Evolutionary conservation across 148 eudicot species (phyloP).

Genomic region (Chenopodium berlandieri): DNA sequence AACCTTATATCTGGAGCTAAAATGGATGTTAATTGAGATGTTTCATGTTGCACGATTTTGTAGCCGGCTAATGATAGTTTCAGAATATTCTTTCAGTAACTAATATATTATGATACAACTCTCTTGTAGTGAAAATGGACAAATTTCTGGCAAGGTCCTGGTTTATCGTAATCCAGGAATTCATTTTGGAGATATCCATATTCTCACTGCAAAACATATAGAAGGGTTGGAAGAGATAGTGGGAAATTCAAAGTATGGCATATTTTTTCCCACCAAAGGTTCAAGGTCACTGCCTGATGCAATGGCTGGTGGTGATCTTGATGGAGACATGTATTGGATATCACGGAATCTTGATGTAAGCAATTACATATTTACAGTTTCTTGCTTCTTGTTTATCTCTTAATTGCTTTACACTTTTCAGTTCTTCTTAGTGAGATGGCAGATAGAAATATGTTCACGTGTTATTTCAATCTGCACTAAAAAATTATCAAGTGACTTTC

Average conservation of each 20-base stretch:
- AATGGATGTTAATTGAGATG: not conserved
- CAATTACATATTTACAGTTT: not conserved
- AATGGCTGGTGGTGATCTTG: conserved; percentile 75
- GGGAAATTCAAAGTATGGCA: conserved; percentile 63
- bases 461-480: not conserved
- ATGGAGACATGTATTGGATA: conserved; percentile 71
- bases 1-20: not conserved
- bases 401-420: not conserved
- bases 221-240: conserved; percentile 44
- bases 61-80: not conserved
- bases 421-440: not conserved
- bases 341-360: conserved; percentile 28
- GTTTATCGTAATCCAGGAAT: conserved; percentile 73
- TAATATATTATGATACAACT: not conserved
- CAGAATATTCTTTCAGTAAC: not conserved
- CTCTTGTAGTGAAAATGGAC: conserved; percentile 55
- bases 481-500: not conserved
- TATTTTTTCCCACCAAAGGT: conserved; percentile 60
- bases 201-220: conserved; percentile 47
- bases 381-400: not conserved
- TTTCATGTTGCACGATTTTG: not conserved
- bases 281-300: conserved; percentile 48
- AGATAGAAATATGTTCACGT: not conserved
- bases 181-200: conserved; percentile 68
- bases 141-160: conserved; percentile 48